phyloP scores from a whole-genome alignment of 306 rosid species.

The Pueraria montana region DNA sequence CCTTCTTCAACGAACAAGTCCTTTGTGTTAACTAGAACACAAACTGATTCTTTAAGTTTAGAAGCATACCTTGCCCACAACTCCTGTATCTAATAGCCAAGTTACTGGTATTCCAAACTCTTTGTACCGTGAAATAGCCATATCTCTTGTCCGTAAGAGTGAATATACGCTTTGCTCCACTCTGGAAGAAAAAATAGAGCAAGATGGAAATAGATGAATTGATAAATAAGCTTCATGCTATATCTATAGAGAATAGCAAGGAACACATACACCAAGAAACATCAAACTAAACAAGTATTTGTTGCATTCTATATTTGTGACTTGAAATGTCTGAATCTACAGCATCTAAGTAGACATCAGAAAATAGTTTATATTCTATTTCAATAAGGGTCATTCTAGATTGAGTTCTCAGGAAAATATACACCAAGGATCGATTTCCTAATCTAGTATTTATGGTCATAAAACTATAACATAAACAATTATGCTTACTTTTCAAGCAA shows the following conservation, averaged over 20 bases:
- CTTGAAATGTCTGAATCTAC: constrained; percentile 24
- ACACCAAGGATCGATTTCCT: constrained; percentile 33
- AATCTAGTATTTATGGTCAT: constrained; percentile 18
- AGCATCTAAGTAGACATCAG: constrained; percentile 21
- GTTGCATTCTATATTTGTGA: constrained; percentile 1
- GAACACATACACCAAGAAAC: not conserved
- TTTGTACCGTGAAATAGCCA: constrained; percentile 80
- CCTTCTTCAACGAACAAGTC: not conserved
- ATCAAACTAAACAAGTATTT: not conserved
- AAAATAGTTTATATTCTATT: not conserved
- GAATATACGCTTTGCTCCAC: constrained; percentile 86
- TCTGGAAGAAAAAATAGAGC: constrained; percentile 53
- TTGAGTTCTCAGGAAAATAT: constrained; percentile 27
- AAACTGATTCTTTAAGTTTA: constrained; percentile 12
- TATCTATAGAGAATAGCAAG: constrained; percentile 14
- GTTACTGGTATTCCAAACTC: constrained; percentile 88
- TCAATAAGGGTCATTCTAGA: constrained; percentile 22
- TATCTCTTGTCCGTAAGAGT: constrained; percentile 83
- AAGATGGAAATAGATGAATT: constrained; percentile 11
- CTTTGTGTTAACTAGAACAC: not conserved
- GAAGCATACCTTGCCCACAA: constrained; percentile 82
- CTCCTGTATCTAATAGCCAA: constrained; percentile 87
- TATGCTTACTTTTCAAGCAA: constrained; percentile 85
- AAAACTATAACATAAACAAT: constrained; percentile 38
- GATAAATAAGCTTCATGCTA: constrained; percentile 19